phyloP scores from a whole-genome alignment of 768 basidiomycete species.

The Lanmaoa rubissima region DNA sequence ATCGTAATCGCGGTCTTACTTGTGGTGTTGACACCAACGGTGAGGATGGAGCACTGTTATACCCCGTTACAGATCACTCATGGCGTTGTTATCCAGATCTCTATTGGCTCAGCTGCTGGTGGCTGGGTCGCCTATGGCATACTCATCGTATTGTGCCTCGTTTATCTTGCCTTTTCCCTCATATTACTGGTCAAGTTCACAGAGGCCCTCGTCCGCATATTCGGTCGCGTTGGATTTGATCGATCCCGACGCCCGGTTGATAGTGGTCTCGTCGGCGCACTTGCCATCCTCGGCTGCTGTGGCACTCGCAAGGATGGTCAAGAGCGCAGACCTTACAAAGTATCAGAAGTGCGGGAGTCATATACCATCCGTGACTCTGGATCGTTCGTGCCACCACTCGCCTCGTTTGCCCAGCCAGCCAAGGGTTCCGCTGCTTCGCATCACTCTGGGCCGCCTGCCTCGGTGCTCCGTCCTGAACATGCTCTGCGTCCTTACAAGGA shows the following conservation, averaged over 20 bases:
- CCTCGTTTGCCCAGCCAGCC: constrained; percentile 29
- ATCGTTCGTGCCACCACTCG: constrained; percentile 47
- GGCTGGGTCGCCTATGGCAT: constrained; percentile 96
- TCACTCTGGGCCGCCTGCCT: constrained; percentile 56
- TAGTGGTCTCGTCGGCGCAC: constrained; percentile 83
- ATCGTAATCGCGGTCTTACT: constrained; percentile 88
- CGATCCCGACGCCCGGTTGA: constrained; percentile 76
- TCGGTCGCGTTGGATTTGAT: constrained; percentile 80
- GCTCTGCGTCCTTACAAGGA: constrained; percentile 73
- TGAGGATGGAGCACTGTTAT: constrained; percentile 39
- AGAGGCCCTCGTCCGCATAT: constrained; percentile 78
- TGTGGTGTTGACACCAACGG: constrained; percentile 86
- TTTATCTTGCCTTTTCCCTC: constrained; percentile 77
- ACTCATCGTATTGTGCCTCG: constrained; percentile 75
- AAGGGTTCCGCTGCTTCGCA: constrained; percentile 34
- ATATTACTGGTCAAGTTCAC: constrained; percentile 84
- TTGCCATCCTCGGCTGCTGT: constrained; percentile 67
- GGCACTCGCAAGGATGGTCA: constrained; percentile 44
- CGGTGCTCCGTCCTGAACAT: constrained; percentile 77
- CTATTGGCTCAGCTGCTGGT: constrained; percentile 73
- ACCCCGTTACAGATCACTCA: constrained; percentile 7
- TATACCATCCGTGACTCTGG: constrained; percentile 40
- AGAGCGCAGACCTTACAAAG: constrained; percentile 25
- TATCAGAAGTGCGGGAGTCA: constrained; percentile 29
- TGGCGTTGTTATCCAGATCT: constrained; percentile 53